These are phyloP conservation scores for Ilyonectria mors-panacis DNA, from an alignment of 2,329 filamentous ascomycete genomes.

Conservation along the genomic window DNA sequence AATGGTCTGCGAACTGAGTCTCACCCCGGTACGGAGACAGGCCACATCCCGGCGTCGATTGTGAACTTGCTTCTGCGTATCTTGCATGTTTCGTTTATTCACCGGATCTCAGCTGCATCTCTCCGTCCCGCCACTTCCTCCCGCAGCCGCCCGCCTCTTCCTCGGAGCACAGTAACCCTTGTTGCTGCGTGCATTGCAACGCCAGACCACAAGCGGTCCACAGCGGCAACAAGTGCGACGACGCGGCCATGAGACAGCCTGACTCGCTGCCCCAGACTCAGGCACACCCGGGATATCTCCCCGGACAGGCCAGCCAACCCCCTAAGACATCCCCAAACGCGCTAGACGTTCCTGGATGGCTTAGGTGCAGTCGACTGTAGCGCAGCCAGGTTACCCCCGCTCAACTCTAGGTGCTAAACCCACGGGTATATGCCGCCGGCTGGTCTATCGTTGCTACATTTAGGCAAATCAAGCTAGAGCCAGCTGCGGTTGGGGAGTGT, in stretches of 20 bases:
- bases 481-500: too few species aligned
- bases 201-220: not conserved
- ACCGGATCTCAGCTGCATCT: not conserved
- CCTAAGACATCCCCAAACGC: not conserved
- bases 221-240: not conserved
- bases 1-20: not conserved
- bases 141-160: not conserved
- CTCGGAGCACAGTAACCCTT: not conserved
- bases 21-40: not conserved
- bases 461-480: too few species aligned
- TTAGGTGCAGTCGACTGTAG: not conserved
- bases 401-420: not conserved
- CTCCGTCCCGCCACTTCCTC: not conserved
- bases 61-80: not conserved
- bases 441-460: too few species aligned
- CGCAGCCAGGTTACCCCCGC: not conserved
- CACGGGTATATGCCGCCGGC: too few species aligned
- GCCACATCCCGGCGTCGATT: not conserved
- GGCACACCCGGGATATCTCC: not conserved
- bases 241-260: not conserved
- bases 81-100: not conserved
- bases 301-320: not conserved
- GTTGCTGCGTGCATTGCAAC: too few species aligned
- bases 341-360: not conserved
- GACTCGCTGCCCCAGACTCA: not conserved